A percentile compares a stretch with the other conserved stretches of the same genome.
Conservation (phyloP, 2,329 filamentous ascomycete genomes). For the Aspergillus flavus region DNA sequence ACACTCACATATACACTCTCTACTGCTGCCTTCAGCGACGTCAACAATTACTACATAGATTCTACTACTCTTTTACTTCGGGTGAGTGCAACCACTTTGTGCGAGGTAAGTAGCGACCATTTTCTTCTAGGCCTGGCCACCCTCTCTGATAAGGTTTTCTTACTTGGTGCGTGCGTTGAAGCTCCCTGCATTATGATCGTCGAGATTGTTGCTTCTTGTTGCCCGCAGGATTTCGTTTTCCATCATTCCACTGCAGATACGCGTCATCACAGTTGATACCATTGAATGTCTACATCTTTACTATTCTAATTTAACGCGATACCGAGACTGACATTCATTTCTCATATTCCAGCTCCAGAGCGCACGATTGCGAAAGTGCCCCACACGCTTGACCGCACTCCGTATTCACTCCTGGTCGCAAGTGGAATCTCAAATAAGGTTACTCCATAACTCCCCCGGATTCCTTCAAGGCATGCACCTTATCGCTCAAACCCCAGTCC, state of each 20-base stretch:
- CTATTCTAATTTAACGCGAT: constrained; percentile 11
- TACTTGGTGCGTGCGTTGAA: constrained; percentile 11
- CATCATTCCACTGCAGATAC: constrained; percentile 20
- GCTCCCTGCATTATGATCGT: constrained; percentile 26
- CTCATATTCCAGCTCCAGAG: not conserved
- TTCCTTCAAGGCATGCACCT: constrained; percentile 11
- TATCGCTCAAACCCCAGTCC: constrained; percentile 12
- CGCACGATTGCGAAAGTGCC: not conserved
- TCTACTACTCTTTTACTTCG: not conserved
- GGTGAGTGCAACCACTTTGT: constrained; percentile 15
- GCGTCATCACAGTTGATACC: constrained; percentile 20
- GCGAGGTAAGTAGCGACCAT: constrained; percentile 13
- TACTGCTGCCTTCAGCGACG: constrained; percentile 1
- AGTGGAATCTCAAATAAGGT: not conserved
- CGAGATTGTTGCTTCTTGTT: constrained; percentile 14
- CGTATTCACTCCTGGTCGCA: constrained; percentile 3
- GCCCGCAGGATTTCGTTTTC: constrained; percentile 4
- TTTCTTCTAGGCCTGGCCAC: constrained; percentile 9
- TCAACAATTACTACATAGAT: not conserved
- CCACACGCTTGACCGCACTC: constrained; percentile 10
- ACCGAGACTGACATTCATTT: not conserved
- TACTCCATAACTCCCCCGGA: constrained; percentile 9
- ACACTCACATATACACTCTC: constrained; percentile 1
- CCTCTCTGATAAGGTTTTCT: constrained; percentile 2
- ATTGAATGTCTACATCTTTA: not conserved